A percentile compares a stretch with the other conserved stretches of the same genome.
Evolutionary conservation across 495 filamentous ascomycete genomes (phyloP).

Genomic region (Penicillium alfredii): DNA sequence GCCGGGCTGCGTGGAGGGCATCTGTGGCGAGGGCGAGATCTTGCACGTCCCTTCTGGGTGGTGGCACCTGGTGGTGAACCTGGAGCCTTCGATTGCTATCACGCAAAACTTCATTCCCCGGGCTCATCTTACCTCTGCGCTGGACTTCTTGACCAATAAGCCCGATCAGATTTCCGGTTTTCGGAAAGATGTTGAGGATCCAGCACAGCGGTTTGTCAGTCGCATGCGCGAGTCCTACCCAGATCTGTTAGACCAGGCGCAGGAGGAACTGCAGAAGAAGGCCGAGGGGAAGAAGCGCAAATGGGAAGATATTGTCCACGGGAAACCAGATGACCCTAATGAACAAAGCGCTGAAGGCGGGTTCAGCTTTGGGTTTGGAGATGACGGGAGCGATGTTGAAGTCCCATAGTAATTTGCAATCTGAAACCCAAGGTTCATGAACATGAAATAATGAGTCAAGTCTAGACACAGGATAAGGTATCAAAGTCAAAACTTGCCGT

Average conservation of each 20-base stretch:
- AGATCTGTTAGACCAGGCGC: slow-evolving; percentile 56
- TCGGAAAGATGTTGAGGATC: slow-evolving; percentile 61
- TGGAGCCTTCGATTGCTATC: slow-evolving; percentile 75
- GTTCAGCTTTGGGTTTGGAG: slow-evolving; percentile 82
- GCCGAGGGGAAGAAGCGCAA: slow-evolving; percentile 65
- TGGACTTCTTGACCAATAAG: slow-evolving; percentile 80
- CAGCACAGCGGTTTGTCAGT: slow-evolving; percentile 69
- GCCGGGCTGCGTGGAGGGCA: slow-evolving; percentile 76
- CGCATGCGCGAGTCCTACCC: slow-evolving; percentile 60
- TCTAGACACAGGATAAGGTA: no score
- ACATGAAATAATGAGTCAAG: no score
- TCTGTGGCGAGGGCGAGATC: slow-evolving; percentile 83
- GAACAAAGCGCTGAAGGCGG: slow-evolving; percentile 44
- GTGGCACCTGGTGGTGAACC: slow-evolving; percentile 96
- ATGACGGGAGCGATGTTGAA: slow-evolving; percentile 54
- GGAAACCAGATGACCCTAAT: slow-evolving; percentile 32
- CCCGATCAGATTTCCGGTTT: slow-evolving; percentile 85
- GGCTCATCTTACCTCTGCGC: slow-evolving; percentile 62
- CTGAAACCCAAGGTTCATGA: no score
- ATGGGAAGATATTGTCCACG: slow-evolving; percentile 71
- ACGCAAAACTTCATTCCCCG: slow-evolving; percentile 95
- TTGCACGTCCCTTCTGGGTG: slow-evolving; percentile 89
- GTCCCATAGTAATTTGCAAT: slow-evolving; percentile 34
- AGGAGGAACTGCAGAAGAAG: slow-evolving; percentile 58
- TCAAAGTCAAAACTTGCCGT: no score